Base-by-base conservation (phyloP, 495 filamentous ascomycete genomes). In the Penicillium bovifimosum region DNA sequence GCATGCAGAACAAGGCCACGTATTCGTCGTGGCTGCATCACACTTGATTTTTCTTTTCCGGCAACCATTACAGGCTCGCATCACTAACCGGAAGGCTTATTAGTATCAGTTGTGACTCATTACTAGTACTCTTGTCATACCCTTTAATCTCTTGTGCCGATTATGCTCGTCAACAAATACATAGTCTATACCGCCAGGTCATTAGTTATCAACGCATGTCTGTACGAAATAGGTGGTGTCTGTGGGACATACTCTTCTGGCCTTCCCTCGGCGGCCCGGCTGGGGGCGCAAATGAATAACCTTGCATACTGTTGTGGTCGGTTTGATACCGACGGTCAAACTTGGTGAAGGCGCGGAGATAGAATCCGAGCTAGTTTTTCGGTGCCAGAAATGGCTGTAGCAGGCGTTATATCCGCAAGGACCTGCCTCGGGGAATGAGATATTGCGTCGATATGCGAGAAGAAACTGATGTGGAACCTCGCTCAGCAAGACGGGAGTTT, bases 141-240 rank as follows among this genome's bases (percentile, higher is more conserved):
- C 91, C 77, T 99, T 99, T 48, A 97, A 74, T 56, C 93, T 80
- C 74, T 96, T 96, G 72, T 99, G 93, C 39, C 93, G 84, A 70
- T 97, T 99, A 67, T 99, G 92, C 70, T 99, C 93, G 68, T 99
- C 95, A 45, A 99, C 93, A 62, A 99, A 99, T 41, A 99, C 93
- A 87, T 96, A 98, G 64, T 96, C 91, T 96, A 66, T 36, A 40
- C 44, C 33, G 14, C 27, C 18, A 32, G 28, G 20, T 11, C 8
- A 24, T 50, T 50, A 50, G 47, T 9, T 8, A 31, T 8, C 17
- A 28, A 29, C 14, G 20, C 24, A 28, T 2, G 20, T 24, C 4
- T 45, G 28, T 6, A 45, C 32, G 16, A 9, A 16, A 5, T 10
- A 28, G 5, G 16, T 16, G 27, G 5, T 18, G 6, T 20, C 5